phyloP scores from a whole-genome alignment of 1,284 basidiomycete genomes.

The Pseudozyma hubeiensis region DNA sequence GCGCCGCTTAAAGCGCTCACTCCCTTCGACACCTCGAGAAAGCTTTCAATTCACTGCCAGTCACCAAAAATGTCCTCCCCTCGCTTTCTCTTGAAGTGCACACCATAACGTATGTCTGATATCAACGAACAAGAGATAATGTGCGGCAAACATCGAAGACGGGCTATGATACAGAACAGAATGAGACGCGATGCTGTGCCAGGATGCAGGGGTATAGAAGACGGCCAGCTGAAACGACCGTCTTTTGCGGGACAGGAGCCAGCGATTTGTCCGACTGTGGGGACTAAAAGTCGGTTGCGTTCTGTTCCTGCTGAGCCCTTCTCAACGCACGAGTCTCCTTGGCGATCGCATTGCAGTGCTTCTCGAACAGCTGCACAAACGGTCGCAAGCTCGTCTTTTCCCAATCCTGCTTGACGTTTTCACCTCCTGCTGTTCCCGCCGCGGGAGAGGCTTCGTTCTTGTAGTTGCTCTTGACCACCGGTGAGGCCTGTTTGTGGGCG shows the following conservation, averaged over 20 bases:
- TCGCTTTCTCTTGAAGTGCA: too few species aligned
- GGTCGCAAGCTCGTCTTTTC: slow-evolving; percentile 77
- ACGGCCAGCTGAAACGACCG: background rate
- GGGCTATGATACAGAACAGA: background rate
- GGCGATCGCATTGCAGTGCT: slow-evolving; percentile 72
- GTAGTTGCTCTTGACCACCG: slow-evolving; percentile 41
- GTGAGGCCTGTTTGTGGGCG: slow-evolving; percentile 66
- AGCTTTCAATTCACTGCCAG: too few species aligned
- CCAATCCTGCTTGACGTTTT: slow-evolving; percentile 70
- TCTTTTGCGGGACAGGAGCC: background rate
- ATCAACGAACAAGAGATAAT: too few species aligned
- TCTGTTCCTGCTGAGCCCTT: slow-evolving; percentile 41
- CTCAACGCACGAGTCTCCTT: slow-evolving; percentile 35
- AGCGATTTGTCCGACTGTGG: background rate
- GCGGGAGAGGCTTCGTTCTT: slow-evolving; percentile 14
- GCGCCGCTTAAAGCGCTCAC: too few species aligned
- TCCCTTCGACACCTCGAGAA: too few species aligned
- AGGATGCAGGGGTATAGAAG: slow-evolving; percentile 10
- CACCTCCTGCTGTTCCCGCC: slow-evolving; percentile 48
- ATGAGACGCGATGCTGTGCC: background rate
- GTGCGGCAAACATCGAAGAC: background rate
- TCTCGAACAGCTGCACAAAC: slow-evolving; percentile 90
- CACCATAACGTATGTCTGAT: too few species aligned
- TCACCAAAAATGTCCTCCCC: too few species aligned
- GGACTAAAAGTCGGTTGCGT: slow-evolving; percentile 38